These are phyloP conservation scores for Vaccinium vitisidaea DNA, from an alignment of 148 eudicot genomes.

Conservation along the genomic window DNA sequence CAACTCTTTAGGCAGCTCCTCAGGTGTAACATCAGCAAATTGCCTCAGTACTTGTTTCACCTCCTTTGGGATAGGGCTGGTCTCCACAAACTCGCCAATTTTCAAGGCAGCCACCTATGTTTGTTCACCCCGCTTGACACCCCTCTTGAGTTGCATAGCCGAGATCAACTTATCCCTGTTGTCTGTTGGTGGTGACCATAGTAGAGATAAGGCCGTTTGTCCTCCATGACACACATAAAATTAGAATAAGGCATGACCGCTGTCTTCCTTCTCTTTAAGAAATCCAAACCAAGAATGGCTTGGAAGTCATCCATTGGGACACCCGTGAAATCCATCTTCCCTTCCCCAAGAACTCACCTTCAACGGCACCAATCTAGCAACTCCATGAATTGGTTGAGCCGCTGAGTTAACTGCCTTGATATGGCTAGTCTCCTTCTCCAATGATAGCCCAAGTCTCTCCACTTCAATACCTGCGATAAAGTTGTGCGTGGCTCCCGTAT, in stretches of 20 bases:
- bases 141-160: background rate
- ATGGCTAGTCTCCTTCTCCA: background rate
- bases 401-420: background rate
- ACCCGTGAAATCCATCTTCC: too few relatives aligned
- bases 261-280: background rate
- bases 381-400: background rate
- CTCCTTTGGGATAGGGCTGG: background rate
- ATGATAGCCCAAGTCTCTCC: background rate
- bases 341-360: background rate
- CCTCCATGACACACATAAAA: background rate
- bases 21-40: background rate
- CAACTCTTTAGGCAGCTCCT: background rate
- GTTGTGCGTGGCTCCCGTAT: background rate
- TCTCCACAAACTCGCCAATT: background rate
- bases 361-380: background rate
- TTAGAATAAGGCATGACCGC: background rate
- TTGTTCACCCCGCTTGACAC: background rate
- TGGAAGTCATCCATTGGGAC: conserved; percentile 10
- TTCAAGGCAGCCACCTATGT: conserved; percentile 1
- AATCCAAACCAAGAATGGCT: background rate
- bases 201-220: background rate
- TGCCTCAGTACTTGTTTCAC: background rate
- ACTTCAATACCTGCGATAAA: background rate
- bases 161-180: too few relatives aligned
- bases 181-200: too few relatives aligned